Percentiles rank a stretch among this genome's conserved stretches.
Evolutionary conservation across 371 early-diverging fungal species (phyloP).

Genomic region (Syncephalastrum racemosum): DNA sequence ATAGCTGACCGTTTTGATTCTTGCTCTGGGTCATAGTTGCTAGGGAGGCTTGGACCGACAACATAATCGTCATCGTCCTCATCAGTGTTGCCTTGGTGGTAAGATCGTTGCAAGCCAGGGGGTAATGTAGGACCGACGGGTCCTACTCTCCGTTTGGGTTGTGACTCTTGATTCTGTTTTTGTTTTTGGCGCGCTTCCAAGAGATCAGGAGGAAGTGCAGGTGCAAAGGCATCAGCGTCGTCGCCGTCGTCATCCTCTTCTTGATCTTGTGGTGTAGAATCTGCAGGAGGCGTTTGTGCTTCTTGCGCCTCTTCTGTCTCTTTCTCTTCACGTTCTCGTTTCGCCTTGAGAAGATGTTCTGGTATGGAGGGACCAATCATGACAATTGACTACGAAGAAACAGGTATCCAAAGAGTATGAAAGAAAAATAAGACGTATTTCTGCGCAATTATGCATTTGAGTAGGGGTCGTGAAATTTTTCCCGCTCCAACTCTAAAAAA

Average conservation of each 20-base stretch:
- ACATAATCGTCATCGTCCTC: constrained; percentile 45
- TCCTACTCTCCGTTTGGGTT: constrained; percentile 27
- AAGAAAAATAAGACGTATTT: no score
- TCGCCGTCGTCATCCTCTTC: constrained; percentile 15
- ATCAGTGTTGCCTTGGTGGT: neutral
- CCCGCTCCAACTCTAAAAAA: no score
- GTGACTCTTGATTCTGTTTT: constrained; percentile 10
- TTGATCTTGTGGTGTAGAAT: neutral
- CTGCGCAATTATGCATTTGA: no score
- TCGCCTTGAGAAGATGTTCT: constrained; percentile 22
- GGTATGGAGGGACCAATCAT: constrained; percentile 35
- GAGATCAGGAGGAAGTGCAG: constrained; percentile 60
- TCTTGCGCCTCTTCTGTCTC: constrained; percentile 12
- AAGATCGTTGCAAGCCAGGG: constrained; percentile 16
- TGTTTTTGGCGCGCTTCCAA: constrained; percentile 34
- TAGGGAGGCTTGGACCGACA: constrained; percentile 56
- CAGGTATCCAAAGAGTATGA: no score
- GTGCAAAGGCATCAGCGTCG: constrained; percentile 48
- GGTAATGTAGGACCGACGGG: constrained; percentile 51
- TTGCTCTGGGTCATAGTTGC: constrained; percentile 39
- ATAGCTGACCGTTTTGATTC: constrained; percentile 33
- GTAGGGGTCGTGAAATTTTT: no score
- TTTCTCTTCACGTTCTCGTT: constrained; percentile 8
- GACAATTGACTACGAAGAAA: neutral
- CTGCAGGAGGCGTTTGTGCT: neutral